A percentile compares a stretch with the other conserved stretches of the same genome.
Evolutionary conservation across 2,329 filamentous ascomycete species (phyloP).

Genomic region (Aspergillus aculeatinus): DNA sequence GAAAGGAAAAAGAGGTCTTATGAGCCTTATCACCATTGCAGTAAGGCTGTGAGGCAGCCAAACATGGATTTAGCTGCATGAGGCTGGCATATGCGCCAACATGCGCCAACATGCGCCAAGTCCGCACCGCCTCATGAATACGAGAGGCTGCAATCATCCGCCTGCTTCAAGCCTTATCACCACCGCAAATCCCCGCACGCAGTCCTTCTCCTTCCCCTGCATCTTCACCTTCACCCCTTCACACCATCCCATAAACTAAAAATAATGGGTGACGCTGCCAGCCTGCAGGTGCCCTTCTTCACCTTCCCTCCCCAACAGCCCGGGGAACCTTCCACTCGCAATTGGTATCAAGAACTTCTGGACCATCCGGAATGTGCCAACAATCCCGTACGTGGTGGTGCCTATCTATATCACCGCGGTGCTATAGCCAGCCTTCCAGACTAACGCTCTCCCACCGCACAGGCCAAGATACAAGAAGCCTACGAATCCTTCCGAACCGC

Average conservation of each 20-base stretch:
- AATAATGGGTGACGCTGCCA: neutral
- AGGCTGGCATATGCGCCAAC: neutral
- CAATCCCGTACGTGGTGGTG: neutral
- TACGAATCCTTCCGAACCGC: slow-evolving; percentile 3
- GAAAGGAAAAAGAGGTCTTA: too few relatives aligned
- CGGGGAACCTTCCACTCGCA: slow-evolving; percentile 4
- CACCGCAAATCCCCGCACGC: neutral
- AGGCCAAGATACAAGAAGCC: slow-evolving; percentile 9
- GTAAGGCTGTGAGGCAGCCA: too few relatives aligned
- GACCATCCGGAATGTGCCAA: slow-evolving; percentile 5
- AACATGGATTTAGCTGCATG: neutral
- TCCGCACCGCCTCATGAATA: neutral
- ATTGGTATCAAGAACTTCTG: slow-evolving; percentile 9
- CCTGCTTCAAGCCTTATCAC: neutral
- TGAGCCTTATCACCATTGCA: too few relatives aligned
- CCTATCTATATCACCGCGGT: too few relatives aligned
- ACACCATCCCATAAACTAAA: neutral
- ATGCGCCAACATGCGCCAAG: neutral
- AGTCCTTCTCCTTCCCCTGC: neutral
- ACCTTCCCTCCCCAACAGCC: slow-evolving; percentile 5
- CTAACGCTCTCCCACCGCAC: neutral
- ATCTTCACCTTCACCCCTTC: neutral
- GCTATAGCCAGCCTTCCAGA: too few relatives aligned
- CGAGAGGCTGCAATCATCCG: neutral
- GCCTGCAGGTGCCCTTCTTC: slow-evolving; percentile 3